Evolutionary conservation across 768 basidiomycete genomes (phyloP).

Genomic region (Psilocybe subaeruginosa): DNA sequence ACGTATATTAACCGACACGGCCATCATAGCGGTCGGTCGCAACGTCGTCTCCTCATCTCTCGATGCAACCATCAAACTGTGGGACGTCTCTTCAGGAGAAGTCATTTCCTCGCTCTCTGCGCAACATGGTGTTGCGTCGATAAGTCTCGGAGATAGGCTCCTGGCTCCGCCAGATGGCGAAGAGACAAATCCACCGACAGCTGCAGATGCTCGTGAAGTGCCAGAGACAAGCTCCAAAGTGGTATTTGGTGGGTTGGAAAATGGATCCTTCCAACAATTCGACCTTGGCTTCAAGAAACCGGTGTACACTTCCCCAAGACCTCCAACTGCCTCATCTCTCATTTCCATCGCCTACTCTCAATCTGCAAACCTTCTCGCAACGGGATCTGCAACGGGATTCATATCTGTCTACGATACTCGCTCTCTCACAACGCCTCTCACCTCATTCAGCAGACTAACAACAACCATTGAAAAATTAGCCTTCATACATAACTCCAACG

Average conservation of each 20-base stretch:
- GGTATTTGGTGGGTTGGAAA: constrained; percentile 56
- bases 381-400: constrained; percentile 59
- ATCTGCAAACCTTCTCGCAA: constrained; percentile 49
- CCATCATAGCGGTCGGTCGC: constrained; percentile 67
- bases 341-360: constrained; percentile 49
- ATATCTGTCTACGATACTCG: constrained; percentile 60
- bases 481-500: constrained; percentile 28
- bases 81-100: constrained; percentile 66
- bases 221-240: constrained; percentile 49
- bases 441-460: constrained; percentile 46
- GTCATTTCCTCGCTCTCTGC: constrained; percentile 49
- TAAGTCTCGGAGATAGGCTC: constrained; percentile 45
- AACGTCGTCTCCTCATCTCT: constrained; percentile 69
- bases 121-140: constrained; percentile 44
- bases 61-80: constrained; percentile 70
- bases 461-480: constrained; percentile 53
- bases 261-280: constrained; percentile 57
- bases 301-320: constrained; percentile 24
- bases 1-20: constrained; percentile 61
- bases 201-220: constrained; percentile 41
- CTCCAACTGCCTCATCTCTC: constrained; percentile 29
- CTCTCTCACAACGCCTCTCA: constrained; percentile 39
- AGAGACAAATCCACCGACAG: constrained; percentile 10
- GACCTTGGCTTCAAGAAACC: constrained; percentile 50
- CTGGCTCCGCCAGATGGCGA: constrained; percentile 30